phyloP scores from a whole-genome alignment of 2,329 filamentous ascomycete species.

The Trichoderma lentiforme region DNA sequence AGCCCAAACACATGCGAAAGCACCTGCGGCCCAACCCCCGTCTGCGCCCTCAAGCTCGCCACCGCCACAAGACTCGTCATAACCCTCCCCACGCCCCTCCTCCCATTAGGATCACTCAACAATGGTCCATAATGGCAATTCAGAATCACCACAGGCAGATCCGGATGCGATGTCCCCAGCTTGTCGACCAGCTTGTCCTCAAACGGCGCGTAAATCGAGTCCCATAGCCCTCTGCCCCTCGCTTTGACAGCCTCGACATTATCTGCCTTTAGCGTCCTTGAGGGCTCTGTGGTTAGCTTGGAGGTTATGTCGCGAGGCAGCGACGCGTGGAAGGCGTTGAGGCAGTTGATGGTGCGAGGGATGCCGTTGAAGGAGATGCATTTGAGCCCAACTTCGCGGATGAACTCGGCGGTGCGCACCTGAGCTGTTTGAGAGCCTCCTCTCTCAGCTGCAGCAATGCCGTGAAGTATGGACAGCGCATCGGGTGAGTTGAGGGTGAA shows the following conservation, averaged over 20 bases:
- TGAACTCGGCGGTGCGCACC: conserved; percentile 61
- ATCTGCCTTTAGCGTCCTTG: conserved; percentile 48
- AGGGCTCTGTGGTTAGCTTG: conserved; percentile 53
- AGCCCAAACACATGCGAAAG: conserved; percentile 77
- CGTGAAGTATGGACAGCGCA: conserved; percentile 62
- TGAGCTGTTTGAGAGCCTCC: conserved; percentile 17
- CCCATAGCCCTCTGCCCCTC: conserved; percentile 67
- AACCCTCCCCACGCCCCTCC: conserved; percentile 61
- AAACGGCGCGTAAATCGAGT: conserved; percentile 73
- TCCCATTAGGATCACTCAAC: conserved; percentile 63
- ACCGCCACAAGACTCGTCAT: conserved; percentile 72
- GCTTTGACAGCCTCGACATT: conserved; percentile 54
- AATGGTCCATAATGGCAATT: conserved; percentile 70
- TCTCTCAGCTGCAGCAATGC: conserved; percentile 39
- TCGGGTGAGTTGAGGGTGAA: conserved; percentile 85
- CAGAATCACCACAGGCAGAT: conserved; percentile 77
- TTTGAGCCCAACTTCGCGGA: conserved; percentile 72
- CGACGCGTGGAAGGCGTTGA: conserved; percentile 65
- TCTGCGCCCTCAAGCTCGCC: conserved; percentile 72
- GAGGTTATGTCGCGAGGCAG: conserved; percentile 56
- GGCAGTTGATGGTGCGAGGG: conserved; percentile 78
- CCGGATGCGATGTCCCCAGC: conserved; percentile 73
- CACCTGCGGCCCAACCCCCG: conserved; percentile 79
- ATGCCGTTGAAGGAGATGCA: conserved; percentile 81
- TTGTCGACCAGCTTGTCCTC: conserved; percentile 67